A percentile compares a stretch with the other conserved stretches of the same genome.
These are phyloP conservation scores for Phaffia tasmanica DNA, from an alignment of 768 basidiomycete species.

Conservation along the genomic window DNA sequence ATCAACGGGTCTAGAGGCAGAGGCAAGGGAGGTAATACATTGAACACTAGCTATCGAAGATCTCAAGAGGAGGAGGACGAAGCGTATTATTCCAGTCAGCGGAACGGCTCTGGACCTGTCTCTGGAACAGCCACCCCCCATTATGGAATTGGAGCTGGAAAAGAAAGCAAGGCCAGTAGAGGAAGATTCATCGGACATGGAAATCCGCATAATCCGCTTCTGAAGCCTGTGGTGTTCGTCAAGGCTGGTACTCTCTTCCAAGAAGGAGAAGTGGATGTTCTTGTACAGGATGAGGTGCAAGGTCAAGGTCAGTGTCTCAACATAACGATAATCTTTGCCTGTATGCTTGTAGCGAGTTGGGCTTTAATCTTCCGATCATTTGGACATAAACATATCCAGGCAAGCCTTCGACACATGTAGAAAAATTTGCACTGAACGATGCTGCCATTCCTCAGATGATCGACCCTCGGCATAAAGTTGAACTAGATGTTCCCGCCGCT, in stretches of 20 bases:
- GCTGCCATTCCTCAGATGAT: constrained; percentile 17
- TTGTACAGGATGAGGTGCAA: neutral
- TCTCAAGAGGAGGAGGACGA: constrained; percentile 19
- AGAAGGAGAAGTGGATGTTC: constrained; percentile 21
- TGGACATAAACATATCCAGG: neutral
- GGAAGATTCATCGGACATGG: neutral
- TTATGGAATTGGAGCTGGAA: constrained; percentile 19
- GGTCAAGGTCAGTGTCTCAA: neutral
- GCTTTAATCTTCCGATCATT: neutral
- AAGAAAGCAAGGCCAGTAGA: constrained; percentile 6
- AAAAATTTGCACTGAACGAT: constrained; percentile 5
- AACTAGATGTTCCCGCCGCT: constrained; percentile 3
- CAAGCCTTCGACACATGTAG: constrained; percentile 5
- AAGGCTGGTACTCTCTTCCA: constrained; percentile 27
- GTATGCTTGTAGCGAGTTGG: no score
- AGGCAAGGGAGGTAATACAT: neutral
- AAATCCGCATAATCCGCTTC: neutral
- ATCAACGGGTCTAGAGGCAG: constrained; percentile 14
- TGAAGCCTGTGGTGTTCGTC: constrained; percentile 24
- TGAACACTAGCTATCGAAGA: neutral
- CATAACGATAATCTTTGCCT: no score
- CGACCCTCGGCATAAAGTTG: constrained; percentile 3
- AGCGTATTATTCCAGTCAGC: constrained; percentile 7
- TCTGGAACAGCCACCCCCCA: constrained; percentile 16
- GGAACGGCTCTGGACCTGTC: neutral